A percentile compares a stretch with the other conserved stretches of the same genome.
phyloP scores from a whole-genome alignment of 257 asterid species.

The Ballota nigra region DNA sequence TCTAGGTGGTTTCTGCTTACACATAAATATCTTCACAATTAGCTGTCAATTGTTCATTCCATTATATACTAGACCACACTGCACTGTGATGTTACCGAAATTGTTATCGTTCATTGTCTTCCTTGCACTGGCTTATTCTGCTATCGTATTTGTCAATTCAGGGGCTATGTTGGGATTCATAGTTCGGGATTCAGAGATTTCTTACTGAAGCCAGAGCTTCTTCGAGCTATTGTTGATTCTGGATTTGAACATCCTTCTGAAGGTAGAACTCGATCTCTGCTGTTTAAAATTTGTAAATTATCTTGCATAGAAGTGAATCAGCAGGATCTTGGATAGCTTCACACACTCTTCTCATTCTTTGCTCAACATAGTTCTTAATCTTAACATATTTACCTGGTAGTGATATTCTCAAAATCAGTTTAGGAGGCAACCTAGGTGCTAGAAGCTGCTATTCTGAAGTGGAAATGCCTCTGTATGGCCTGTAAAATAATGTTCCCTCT shows the following conservation, averaged over 20 bases:
- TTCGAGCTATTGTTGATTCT: conserved; percentile 42
- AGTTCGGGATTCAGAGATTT: conserved; percentile 50
- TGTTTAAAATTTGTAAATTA: neutral
- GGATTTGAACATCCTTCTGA: conserved; percentile 54
- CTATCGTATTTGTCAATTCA: conserved; percentile 16
- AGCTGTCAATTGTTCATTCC: neutral
- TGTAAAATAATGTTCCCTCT: neutral
- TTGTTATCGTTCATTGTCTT: neutral
- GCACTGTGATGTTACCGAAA: neutral
- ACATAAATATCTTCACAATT: too few species aligned
- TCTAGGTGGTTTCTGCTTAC: too few species aligned
- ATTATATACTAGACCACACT: neutral
- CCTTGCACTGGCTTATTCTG: neutral
- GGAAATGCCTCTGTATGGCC: neutral
- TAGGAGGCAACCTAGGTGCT: neutral
- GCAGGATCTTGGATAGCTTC: neutral
- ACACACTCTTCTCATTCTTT: neutral
- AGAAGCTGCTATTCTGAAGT: neutral
- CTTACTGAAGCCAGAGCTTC: conserved; percentile 47
- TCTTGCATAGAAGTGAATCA: neutral
- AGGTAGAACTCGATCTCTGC: conserved; percentile 18
- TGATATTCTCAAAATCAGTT: neutral
- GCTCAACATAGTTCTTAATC: neutral
- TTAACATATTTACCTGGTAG: neutral
- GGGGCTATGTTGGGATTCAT: conserved; percentile 47